These are phyloP conservation scores for Tylopilus cervinicoccineus DNA, from an alignment of 768 basidiomycete species.

Conservation along the genomic window DNA sequence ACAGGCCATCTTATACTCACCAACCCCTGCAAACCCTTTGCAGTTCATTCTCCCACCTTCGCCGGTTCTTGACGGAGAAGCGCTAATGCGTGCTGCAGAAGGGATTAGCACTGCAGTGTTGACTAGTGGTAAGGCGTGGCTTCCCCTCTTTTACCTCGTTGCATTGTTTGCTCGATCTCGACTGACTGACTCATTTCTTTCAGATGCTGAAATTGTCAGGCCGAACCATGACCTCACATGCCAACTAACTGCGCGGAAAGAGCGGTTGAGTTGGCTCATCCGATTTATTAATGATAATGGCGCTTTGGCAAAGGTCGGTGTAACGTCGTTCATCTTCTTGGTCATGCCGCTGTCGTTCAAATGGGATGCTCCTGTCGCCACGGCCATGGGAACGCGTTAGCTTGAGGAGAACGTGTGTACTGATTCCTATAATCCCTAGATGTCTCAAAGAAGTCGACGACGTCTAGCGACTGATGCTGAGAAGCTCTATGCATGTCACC, in stretches of 20 bases:
- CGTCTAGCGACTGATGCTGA: slow-evolving; percentile 79
- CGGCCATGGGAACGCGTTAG: background rate
- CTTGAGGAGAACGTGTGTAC: background rate
- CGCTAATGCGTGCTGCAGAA: slow-evolving; percentile 75
- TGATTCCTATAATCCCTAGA: slow-evolving; percentile 39
- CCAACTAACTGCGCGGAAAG: slow-evolving; percentile 71
- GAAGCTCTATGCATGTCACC: slow-evolving; percentile 75
- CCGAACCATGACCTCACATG: slow-evolving; percentile 76
- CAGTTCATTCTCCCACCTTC: slow-evolving; percentile 74
- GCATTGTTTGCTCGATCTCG: background rate
- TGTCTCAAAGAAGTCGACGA: slow-evolving; percentile 77
- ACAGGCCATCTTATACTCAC: slow-evolving; percentile 77
- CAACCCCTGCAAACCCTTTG: slow-evolving; percentile 71
- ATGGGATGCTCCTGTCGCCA: background rate
- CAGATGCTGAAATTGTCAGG: slow-evolving; percentile 65
- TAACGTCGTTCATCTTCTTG: background rate
- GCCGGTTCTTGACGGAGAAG: slow-evolving; percentile 66
- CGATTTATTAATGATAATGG: slow-evolving; percentile 86
- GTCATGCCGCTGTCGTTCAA: background rate
- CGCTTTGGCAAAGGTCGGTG: slow-evolving; percentile 63
- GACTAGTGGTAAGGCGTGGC: slow-evolving; percentile 55
- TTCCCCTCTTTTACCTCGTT: background rate
- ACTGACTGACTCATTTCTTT: background rate
- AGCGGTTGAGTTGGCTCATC: slow-evolving; percentile 80
- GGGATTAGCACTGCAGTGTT: slow-evolving; percentile 69